Evolutionary conservation across 1,284 basidiomycete genomes (phyloP), one percentile per base, ranked within the genome.

Genomic region (Moesziomyces sp.): DNA sequence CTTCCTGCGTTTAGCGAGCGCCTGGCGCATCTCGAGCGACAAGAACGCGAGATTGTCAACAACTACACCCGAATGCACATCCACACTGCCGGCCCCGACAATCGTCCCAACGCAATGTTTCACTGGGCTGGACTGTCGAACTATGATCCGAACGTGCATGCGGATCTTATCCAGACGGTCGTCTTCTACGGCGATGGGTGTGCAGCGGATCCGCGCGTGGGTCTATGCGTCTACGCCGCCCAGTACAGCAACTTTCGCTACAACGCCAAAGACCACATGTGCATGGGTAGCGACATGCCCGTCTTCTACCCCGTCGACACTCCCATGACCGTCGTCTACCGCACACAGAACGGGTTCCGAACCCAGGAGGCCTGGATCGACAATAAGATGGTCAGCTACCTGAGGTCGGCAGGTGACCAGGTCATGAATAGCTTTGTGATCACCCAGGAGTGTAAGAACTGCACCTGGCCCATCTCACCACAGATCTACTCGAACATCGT

Each of bases 361-460:
- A 74, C 65, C 1, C 71, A 74, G 50, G 71, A 74, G 23, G 40
- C 51, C 0, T 74, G 71, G 71, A 61, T 69, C 45, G 55, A 67
- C 28, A 60, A 60, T 6, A 67, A 54, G 35, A 73, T 73, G 70
- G 53, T 73, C 26, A 64, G 57, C 35, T 73, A 67, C 38, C 47
- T 73, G 3, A 16, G 70, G 7, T 51, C 46, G 1, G 64, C 70
- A 4, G 70, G 70, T 0, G 64, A 73, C 34, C 70, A 73, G 60
- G 42, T 67, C 35, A 73, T 73, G 70, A 73, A 73, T 26, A 67
- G 64, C 35, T 73, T 73, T 38, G 70, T 73, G 7, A 73, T 73
- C 24, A 73, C 70, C 10, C 70, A 73, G 48, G 70, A 73, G 60
- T 73, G 70, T 26, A 73, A 73, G 40, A 38, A 42, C 0, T 73